Conservation (phyloP, 164 flowering plant genomes). For the Annona cherimola region DNA sequence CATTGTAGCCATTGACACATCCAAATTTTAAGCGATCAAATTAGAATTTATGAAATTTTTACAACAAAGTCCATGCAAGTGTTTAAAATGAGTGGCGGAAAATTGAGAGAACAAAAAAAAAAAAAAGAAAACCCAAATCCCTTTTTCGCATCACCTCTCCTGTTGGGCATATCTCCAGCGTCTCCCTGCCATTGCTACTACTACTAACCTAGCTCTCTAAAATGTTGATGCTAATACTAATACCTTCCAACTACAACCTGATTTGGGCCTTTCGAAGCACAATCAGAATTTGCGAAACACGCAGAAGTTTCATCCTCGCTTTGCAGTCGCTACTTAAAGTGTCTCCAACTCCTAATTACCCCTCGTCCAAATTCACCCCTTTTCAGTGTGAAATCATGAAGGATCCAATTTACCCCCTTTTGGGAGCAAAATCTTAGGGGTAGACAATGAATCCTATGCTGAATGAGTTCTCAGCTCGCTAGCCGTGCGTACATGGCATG, state of each 20-base stretch:
- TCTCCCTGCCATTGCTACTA: slow-evolving; percentile 8
- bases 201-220: background rate
- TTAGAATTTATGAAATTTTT: too few species aligned
- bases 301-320: slow-evolving; percentile 31
- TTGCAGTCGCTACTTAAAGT: slow-evolving; percentile 31
- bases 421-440: slow-evolving; percentile 13
- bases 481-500: slow-evolving; percentile 8
- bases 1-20: too few species aligned
- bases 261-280: slow-evolving; percentile 21
- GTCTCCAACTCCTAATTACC: slow-evolving; percentile 8
- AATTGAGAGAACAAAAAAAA: too few species aligned
- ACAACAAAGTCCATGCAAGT: too few species aligned
- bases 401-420: too few species aligned
- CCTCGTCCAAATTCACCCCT: slow-evolving; percentile 13
- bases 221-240: background rate
- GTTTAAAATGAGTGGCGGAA: too few species aligned
- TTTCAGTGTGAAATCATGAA: too few species aligned
- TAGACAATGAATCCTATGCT: background rate
- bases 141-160: too few species aligned
- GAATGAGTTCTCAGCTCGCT: slow-evolving; percentile 12
- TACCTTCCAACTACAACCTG: slow-evolving; percentile 20
- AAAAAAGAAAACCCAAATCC: too few species aligned
- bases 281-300: slow-evolving; percentile 27
- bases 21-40: too few species aligned
- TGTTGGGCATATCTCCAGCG: too few species aligned